Base-by-base conservation (phyloP, 495 filamentous ascomycete genomes). In the Daldinia concentrica region DNA sequence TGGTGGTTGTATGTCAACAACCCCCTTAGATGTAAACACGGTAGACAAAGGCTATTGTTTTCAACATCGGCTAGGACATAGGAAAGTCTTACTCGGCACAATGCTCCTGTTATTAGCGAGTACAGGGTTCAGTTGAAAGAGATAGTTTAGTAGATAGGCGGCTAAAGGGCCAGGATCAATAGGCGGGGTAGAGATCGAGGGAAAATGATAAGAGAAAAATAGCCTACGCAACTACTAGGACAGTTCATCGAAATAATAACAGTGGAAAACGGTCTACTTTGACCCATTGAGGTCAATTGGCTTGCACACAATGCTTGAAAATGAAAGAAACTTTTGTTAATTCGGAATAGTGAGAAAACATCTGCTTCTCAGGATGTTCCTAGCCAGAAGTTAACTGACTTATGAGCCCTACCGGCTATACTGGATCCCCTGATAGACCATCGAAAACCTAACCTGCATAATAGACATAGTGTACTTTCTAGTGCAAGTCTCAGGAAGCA, bases 321-420 rank as follows among this genome's bases (percentile, higher is more conserved):
- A 58, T 74, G 61, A 70, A 77, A 72, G 70, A 72, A 77, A 75
- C 73, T 74, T 77, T 77, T 77, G 71, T 75, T 72, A 34, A 72
- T 75, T 77, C 50, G 61, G 73, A 68, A 67, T 74, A 69, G 34
- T 58, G 66, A 68, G 55, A 69, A 74, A 68, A 62, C 67, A 65
- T 67, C 19, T 39, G 68, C 45, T 50, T 52, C 66, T 74, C 68
- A 48, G 56, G 67, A 74, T 72, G 62, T 70, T 66, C 52, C 24
- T 74, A 75, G 66, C 68, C 73, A 72, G 70, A 73, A 67, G 52
- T 56, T 26, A n/a, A 29, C 57, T 54, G 59, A 64, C 52, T 75
- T 22, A 51, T 64, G 6, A 66, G 64, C 61, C 56, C 41, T 52
- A 56, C 60, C 39, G 61, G 60, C 58, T 57, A 65, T 51, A 39